These are phyloP conservation scores for Kitagawia praeruptora DNA, from an alignment of 129 eudicot species.

Conservation along the genomic window DNA sequence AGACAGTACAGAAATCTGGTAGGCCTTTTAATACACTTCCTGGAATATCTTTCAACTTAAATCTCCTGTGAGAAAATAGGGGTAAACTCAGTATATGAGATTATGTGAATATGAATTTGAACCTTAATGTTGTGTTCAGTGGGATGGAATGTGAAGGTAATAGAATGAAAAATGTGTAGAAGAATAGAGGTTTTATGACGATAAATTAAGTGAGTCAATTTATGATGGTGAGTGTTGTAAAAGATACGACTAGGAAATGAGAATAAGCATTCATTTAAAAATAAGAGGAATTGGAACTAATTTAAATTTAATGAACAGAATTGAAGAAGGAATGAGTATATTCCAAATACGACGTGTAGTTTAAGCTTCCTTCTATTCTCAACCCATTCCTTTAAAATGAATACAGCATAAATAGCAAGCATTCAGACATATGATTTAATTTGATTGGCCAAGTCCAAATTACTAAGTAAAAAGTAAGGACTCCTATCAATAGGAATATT, in stretches of 20 bases:
- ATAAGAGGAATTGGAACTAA: not conserved
- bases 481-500: not conserved
- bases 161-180: not conserved
- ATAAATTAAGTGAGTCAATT: not conserved
- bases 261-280: not conserved
- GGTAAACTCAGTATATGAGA: conserved; percentile 11
- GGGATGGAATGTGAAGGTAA: not conserved
- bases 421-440: not conserved
- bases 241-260: not conserved
- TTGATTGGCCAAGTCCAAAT: not conserved
- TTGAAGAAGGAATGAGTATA: not conserved
- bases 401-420: not conserved
- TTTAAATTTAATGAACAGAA: not conserved
- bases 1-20: conserved; percentile 63
- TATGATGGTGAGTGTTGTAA: not conserved
- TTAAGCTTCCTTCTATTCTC: not conserved
- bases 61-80: conserved; percentile 35
- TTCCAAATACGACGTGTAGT: not conserved
- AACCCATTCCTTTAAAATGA: not conserved
- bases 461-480: not conserved
- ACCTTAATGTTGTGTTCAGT: not conserved
- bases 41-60: conserved; percentile 60
- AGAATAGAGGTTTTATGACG: not conserved
- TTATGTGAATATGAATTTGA: not conserved
- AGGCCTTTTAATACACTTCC: conserved; percentile 43